Base-by-base conservation (phyloP, 1,139 yeast genomes). In the Pichia sp. region DNA sequence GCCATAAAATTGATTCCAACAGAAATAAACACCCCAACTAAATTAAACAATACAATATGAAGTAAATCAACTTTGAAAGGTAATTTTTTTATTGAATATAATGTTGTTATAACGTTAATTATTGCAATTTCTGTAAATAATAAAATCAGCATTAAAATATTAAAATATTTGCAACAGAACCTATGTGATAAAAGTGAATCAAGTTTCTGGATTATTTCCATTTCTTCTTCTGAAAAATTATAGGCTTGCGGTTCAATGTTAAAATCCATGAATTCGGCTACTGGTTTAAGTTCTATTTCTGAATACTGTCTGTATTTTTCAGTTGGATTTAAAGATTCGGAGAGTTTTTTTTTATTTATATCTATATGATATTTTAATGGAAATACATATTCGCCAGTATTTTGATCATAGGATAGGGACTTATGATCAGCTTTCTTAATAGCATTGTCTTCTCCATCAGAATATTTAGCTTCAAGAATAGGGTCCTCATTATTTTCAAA, bases 1-100 rank as follows among this genome's bases (percentile, higher is more conserved):
- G 54, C 50, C 31, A 43, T 46, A 8, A 45, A 45, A 10, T 41
- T 39, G 3, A 45, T 25, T n/a, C 42, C 40, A 34, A 49, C 50
- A 7, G 43, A 34, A 9, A 43, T 28, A 20, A 50, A 41, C 11
- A 37, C 0, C 4, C 39, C 29, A 6, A 47, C 45, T 11, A 49
- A 36, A 30, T 39, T 32, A 22, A 49, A 40, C 30, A 47, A 45
- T 12, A 47, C 28, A 16, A 50, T 16, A 34, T 51, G 54, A 24
- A 45, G 40, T 20, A 37, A 24, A n/a, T 43, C 45, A 37, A 46
- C 6, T 6, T 24, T 25, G 20, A 26, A 22, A 2, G 50, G 47
- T 23, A 49, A 20, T 22, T 37, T 28, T 6, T 22, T 26, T 16
- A 33, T 1, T 6, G 25, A 6, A 27, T 23, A 46, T 4, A 41